phyloP scores from a whole-genome alignment of 1,284 basidiomycete genomes.

The Ganoderma boninense region DNA sequence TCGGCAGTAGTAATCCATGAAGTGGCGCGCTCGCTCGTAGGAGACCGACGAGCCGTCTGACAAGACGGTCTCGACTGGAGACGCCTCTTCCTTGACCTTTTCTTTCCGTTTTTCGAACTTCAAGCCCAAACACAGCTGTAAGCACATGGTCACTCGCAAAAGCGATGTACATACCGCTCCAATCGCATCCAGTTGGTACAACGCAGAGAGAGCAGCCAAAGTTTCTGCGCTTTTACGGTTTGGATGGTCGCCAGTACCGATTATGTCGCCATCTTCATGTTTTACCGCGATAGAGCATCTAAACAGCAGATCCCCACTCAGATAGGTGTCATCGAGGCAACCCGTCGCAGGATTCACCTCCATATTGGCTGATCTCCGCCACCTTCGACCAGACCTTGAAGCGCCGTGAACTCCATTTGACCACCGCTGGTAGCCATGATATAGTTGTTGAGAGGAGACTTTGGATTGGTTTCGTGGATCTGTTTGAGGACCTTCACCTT shows the following conservation, averaged over 20 bases:
- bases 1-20: constrained; percentile 96
- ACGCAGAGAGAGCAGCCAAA: constrained; percentile 77
- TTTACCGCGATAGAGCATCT: constrained; percentile 24
- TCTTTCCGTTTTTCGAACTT: constrained; percentile 31
- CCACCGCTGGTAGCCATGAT: constrained; percentile 20
- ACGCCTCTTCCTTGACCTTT: constrained; percentile 14
- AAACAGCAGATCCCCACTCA: not conserved
- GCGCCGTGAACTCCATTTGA: constrained; percentile 20
- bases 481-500: constrained; percentile 41
- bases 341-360: constrained; percentile 21
- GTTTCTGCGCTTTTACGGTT: constrained; percentile 77
- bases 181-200: constrained; percentile 71
- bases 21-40: constrained; percentile 84
- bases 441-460: constrained; percentile 54
- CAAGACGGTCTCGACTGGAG: constrained; percentile 49
- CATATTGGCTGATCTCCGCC: constrained; percentile 25
- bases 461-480: constrained; percentile 50
- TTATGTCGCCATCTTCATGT: constrained; percentile 48
- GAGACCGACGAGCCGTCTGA: constrained; percentile 74
- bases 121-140: not conserved
- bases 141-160: not conserved
- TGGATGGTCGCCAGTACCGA: constrained; percentile 71
- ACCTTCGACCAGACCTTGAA: constrained; percentile 27
- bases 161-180: constrained; percentile 56
- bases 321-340: not conserved